Evolutionary conservation across 345 rosid genomes (phyloP).

Genomic region (Jatropha curcas): DNA sequence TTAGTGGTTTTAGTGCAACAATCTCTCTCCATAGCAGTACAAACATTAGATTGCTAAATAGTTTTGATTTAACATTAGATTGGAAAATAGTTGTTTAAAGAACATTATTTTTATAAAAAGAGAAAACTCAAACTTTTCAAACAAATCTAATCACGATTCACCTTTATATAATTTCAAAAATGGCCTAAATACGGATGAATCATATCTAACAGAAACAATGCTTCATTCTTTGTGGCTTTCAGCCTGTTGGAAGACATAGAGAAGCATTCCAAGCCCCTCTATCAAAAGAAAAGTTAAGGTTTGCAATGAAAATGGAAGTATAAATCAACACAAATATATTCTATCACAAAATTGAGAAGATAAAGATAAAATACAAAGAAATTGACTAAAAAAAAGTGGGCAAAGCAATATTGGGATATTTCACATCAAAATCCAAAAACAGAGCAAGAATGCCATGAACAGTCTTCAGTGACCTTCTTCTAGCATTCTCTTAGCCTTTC

Average conservation of each 20-base stretch:
- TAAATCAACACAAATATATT: conserved; percentile 6
- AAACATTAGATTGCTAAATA: too few species aligned
- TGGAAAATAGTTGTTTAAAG: too few species aligned
- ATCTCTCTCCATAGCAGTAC: too few species aligned
- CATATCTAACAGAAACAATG: conserved; percentile 47
- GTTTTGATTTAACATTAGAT: too few species aligned
- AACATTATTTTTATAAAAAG: conserved; percentile 31
- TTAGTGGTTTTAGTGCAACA: too few species aligned
- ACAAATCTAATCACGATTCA: conserved; percentile 34
- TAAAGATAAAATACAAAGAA: conserved; percentile 19
- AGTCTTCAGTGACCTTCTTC: conserved; percentile 32
- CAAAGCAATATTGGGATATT: conserved; percentile 16
- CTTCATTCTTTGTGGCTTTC: conserved; percentile 50
- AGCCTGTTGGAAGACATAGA: conserved; percentile 58
- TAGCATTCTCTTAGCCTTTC: conserved; percentile 17
- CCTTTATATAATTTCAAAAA: conserved; percentile 28
- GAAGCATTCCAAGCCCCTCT: conserved; percentile 65
- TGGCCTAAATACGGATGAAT: conserved; percentile 40
- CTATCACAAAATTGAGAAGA: conserved; percentile 20
- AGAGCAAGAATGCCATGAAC: conserved; percentile 34
- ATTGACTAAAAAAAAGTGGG: background rate
- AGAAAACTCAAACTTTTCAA: conserved; percentile 35
- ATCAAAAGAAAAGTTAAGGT: conserved; percentile 44
- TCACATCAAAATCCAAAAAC: conserved; percentile 19
- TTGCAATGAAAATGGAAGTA: conserved; percentile 24